Evolutionary conservation across 179 eudicot genomes (phyloP).

Genomic region (Spergularia azorica): DNA sequence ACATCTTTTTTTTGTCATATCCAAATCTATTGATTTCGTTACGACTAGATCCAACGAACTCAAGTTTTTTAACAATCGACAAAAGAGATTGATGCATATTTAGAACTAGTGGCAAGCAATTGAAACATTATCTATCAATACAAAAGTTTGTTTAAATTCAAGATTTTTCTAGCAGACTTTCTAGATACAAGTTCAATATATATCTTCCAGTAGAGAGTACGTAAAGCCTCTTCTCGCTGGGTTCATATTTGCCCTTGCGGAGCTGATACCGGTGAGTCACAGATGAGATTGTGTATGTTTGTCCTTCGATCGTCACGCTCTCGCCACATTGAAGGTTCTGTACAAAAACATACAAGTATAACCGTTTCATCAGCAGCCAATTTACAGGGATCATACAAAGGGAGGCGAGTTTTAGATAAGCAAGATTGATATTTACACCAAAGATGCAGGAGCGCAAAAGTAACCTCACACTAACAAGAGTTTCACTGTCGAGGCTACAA

Average conservation of each 20-base stretch:
- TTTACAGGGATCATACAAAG: background rate
- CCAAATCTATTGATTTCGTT: too few species aligned
- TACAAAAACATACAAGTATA: background rate
- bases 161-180: constrained; percentile 67
- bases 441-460: too few species aligned
- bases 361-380: background rate
- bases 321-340: constrained; percentile 95
- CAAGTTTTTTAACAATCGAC: too few species aligned
- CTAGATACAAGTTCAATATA: constrained; percentile 73
- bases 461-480: too few species aligned
- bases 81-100: too few species aligned
- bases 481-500: too few species aligned
- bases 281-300: constrained; percentile 75
- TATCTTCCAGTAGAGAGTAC: constrained; percentile 84
- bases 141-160: constrained; percentile 29
- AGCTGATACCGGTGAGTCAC: constrained; percentile 88
- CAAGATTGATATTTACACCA: too few species aligned
- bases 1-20: too few species aligned
- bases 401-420: too few species aligned
- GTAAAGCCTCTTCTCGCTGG: constrained; percentile 78
- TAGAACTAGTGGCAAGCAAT: too few species aligned
- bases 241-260: constrained; percentile 86
- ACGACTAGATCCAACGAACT: too few species aligned
- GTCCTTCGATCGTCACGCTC: constrained; percentile 90
- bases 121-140: background rate